Conservation (phyloP, 1,284 basidiomycete genomes). For the Schizopora paradoxa region DNA sequence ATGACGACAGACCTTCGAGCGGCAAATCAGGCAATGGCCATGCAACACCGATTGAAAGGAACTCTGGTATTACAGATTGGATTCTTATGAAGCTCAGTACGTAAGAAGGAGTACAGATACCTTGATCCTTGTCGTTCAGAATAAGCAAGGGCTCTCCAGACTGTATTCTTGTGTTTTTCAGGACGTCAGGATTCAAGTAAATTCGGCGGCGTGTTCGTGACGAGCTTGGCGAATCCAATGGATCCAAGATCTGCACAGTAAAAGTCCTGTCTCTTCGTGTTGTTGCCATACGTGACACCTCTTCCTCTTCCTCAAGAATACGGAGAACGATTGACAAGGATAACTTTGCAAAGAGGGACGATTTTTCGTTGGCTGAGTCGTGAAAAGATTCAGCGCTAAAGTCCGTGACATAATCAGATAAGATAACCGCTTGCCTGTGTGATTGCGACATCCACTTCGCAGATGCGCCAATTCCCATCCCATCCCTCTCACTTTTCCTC, state of each 20-base stretch:
- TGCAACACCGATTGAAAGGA: slow-evolving; percentile 58
- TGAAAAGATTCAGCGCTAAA: no score
- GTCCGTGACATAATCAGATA: no score
- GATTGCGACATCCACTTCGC: no score
- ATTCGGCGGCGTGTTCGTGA: slow-evolving; percentile 57
- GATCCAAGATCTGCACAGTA: slow-evolving; percentile 1
- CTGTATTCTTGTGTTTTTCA: slow-evolving; percentile 57
- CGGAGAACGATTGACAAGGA: no score
- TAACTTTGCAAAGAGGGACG: no score
- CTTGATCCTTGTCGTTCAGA: slow-evolving; percentile 38
- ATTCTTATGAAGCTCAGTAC: slow-evolving; percentile 3
- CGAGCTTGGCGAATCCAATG: slow-evolving; percentile 14
- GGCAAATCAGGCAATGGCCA: slow-evolving; percentile 65
- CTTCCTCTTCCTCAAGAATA: no score
- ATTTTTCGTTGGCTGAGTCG: no score
- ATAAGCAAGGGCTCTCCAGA: slow-evolving; percentile 72
- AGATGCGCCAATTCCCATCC: no score
- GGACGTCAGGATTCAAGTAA: slow-evolving; percentile 56
- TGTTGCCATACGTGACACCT: no score
- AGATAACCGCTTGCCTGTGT: no score
- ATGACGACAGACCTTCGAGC: slow-evolving; percentile 30
- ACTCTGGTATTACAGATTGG: slow-evolving; percentile 31
- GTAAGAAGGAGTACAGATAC: slow-evolving; percentile 14
- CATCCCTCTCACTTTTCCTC: no score
- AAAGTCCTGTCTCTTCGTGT: no score